Base-by-base conservation (phyloP, 2,329 filamentous ascomycete species). In the Cladophialophora exuberans region DNA sequence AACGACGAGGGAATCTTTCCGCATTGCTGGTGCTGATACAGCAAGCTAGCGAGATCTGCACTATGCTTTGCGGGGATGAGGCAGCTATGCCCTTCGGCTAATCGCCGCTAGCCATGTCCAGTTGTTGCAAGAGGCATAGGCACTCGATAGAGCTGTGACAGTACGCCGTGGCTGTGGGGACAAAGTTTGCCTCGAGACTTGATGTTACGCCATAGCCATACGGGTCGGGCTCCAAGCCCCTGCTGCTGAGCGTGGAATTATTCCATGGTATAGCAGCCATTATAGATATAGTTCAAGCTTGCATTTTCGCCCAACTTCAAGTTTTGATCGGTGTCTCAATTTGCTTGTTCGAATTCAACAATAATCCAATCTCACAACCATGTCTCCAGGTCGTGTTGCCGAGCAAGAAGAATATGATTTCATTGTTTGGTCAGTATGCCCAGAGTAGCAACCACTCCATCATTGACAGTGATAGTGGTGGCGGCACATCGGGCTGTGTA, bases 401-500 rank as follows among this genome's bases (percentile, higher is more conserved):
- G 52, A 52, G 23, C 46, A 59, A 45, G 51, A 57, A 11, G 62
- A 59, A 28, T 67, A 62, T 38, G 66, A 67, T 44, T 67, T 66
- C 52, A 66, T 68, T 17, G 54, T 67, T 30, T 66, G 64, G 54
- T 66, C 52, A 57, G 64, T 51, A 11, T 18, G 4, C 23, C 5
- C 4, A 17, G 26, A 11, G 6, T 3, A 11, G 1, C n/a, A 6
- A 33, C 18, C 17, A 33, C 25, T 3, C 26, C 17, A 22, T 38
- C 6, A 41, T 38, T 51, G 28, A 51, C 35, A 4, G 7, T 23
- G 10, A 25, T 13, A 62, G 57, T 46, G 75, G 76, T 49, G 76
- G 75, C 31, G 77, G 77, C 5, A 79, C 77, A 5, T 69, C 76
- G 4, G 77, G 77, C 17, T 78, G 76, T 60, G 77, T 79, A 1